Evolutionary conservation across 1,284 basidiomycete species (phyloP), one percentile per base, ranked within the genome.

Genomic region (Caloboletus firmus): DNA sequence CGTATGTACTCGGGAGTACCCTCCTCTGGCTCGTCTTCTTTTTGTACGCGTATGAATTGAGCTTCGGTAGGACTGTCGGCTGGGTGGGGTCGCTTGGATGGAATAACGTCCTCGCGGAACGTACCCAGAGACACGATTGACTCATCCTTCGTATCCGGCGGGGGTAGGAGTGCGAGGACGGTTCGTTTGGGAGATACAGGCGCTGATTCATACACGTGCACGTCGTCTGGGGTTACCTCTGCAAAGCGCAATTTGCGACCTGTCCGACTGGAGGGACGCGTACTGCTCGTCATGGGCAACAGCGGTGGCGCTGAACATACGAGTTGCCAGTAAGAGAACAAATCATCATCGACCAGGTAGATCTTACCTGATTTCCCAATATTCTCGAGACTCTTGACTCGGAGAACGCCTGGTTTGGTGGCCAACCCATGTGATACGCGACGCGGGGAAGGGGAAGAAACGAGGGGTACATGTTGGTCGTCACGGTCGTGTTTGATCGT

Each of bases 1-100:
- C 91, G 87, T 60, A 96, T 95, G 59, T 88, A 81, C 66, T 93
- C 90, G 6, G 92, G 84, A 0, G 87, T 86, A 6, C 89, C 91
- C 64, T 89, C 84, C 54, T 88, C 86, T 5, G 76, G 75, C 30
- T 79, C 51, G 13, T 52, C 47, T 12, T 37, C 30, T 18, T 55
- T 49, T 18, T n/a, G 12, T 8, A 24, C 22, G 20, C 11, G 18
- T 8, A 17, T 17, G 49, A 53, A 13, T 43, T 52, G 57, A 1
- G 41, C 34, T 24, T 54, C 30, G 34, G 44, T 40, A 24, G 31
- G 53, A 30, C 42, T 51, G 18, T 45, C 35, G 9, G 44, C 24
- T 26, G 46, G 56, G 31, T 45, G 34, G 18, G 45, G 30, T 41
- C 55, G 51, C 35, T 57, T 68, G 24, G 55, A 52, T 0, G 56